Evolutionary conservation across 2,329 filamentous ascomycete species (phyloP).

Genomic region (Xylaria hypoxylon): DNA sequence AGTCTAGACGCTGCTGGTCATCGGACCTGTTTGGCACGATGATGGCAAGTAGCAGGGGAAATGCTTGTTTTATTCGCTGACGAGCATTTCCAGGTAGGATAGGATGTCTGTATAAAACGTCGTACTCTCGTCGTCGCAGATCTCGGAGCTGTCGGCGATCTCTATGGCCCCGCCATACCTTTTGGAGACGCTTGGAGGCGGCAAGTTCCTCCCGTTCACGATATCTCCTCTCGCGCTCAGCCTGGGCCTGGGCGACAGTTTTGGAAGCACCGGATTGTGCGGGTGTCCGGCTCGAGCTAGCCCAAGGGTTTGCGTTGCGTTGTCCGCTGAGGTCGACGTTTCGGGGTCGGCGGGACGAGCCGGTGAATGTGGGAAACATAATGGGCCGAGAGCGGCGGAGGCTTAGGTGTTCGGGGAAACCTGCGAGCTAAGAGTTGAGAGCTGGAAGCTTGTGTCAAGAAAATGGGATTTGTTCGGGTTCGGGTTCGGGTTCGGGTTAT

Average conservation of each 20-base stretch:
- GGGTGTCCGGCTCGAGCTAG: constrained; percentile 68
- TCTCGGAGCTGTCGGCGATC: constrained; percentile 68
- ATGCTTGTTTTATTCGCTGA: constrained; percentile 51
- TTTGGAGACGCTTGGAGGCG: constrained; percentile 80
- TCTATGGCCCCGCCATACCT: constrained; percentile 82
- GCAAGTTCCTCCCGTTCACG: constrained; percentile 81
- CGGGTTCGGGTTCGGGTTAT: neutral
- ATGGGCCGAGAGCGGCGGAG: constrained; percentile 38
- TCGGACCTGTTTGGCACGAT: constrained; percentile 59
- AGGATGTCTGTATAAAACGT: constrained; percentile 38
- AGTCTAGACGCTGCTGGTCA: constrained; percentile 62
- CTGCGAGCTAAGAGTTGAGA: neutral
- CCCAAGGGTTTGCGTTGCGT: constrained; percentile 79
- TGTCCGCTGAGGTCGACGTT: constrained; percentile 96
- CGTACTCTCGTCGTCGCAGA: constrained; percentile 57
- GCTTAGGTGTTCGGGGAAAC: neutral
- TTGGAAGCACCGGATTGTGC: constrained; percentile 75
- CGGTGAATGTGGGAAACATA: constrained; percentile 95
- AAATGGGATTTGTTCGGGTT: neutral
- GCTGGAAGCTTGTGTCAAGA: neutral
- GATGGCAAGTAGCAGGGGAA: constrained; percentile 63
- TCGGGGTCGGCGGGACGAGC: constrained; percentile 83
- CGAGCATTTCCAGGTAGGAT: constrained; percentile 49
- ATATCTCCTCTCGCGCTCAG: constrained; percentile 83
- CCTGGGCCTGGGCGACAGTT: constrained; percentile 86